Evolutionary conservation across 1,139 yeast genomes (phyloP), one percentile per base, ranked within the genome.

Genomic region (Candida sp.): DNA sequence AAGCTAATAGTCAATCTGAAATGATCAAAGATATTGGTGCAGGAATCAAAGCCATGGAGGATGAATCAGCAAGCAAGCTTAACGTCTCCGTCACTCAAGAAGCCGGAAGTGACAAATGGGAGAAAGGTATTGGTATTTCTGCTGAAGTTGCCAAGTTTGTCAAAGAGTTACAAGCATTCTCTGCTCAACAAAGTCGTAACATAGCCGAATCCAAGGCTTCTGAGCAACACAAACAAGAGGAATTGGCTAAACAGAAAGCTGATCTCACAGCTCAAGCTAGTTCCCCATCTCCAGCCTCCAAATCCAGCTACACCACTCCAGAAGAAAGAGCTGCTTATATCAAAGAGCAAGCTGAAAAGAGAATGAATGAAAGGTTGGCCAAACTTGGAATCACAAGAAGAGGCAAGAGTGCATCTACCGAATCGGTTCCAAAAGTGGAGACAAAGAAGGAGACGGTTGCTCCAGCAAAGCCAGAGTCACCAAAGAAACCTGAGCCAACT

Each of bases 321-420:
- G 89, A 84, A 58, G 96, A 90, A 51, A 80, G 97, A 58, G 82
- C 96, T 6, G 93, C 93, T 5, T 85, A 86, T 59, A 87, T 92
- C 54, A 91, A 90, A 65, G 97, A 94, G 9, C 96, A 90, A 62
- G 98, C 98, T 0, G 90, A 89, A 60, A 85, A 88, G 68, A 83
- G 91, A 63, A 92, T 93, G 96, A 87, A 85, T 56, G 98, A 92
- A 62, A 78, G 96, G 60, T 77, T 92, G 64, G 97, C 97, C 1
- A 89, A 88, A 57, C 78, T 93, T 52, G 98, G 98, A 1, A 84
- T 90, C 49, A 74, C 81, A 31, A 53, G 59, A 41, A 52, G 54
- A 39, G 41, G 39, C 9, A 52, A 47, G 34, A 49, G 51, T 12
- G 48, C 58, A 7, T 40, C 54, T 4, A 8, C 48, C 11, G 44